Base-by-base conservation (phyloP, 176 grass and related monocot genomes). In the Themeda triandra region DNA sequence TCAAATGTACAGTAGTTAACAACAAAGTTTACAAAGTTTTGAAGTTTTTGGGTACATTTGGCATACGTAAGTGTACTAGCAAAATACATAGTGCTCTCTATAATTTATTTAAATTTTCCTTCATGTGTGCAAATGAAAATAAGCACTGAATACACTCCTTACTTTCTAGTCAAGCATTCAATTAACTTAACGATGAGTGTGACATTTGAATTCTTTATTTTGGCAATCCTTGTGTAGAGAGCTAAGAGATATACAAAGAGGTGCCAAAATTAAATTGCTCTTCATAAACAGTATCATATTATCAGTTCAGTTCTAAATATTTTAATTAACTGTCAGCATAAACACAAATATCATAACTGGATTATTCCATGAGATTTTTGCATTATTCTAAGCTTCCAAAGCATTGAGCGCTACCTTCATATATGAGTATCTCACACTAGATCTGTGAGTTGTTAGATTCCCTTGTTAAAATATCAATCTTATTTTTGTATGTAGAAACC, bases 51-150 rank as follows among this genome's bases (percentile, higher is more conserved):
- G 30, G 70, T 65, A 65, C 40, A 48, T 32, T 83, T 73, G 62
- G 63, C 58, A 75, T 83, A 75, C 10, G 66, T 83, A 83, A 83
- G 81, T 7, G 18, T 29, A 60, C 56, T 60, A 45, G 2, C 65
- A 35, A 67, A 10, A 33, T 1, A 67, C 14, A 18, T 30, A 5
- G 23, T 25, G 8, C n/a, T 12, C 30, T 36, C 28, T 31, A 35
- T 68, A 36, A 17, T 68, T 32, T 19, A 18, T 21, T 19, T 19
- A 21, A 68, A 19, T 3, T 68, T 33, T 31, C 23, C 56, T 60
- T 60, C 10, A 11, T 60, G 58, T 68, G 31, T 33, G 29, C 64
- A 66, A 65, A 65, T 15, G 4, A 29, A 65, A 29, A 31, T 17
- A 65, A 65, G 13, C 27, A 64, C 27, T 28, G n/a, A 29, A 63